Evolutionary conservation across 345 rosid genomes (phyloP), one percentile per base, ranked within the genome.

Genomic region (Gossypium australe): DNA sequence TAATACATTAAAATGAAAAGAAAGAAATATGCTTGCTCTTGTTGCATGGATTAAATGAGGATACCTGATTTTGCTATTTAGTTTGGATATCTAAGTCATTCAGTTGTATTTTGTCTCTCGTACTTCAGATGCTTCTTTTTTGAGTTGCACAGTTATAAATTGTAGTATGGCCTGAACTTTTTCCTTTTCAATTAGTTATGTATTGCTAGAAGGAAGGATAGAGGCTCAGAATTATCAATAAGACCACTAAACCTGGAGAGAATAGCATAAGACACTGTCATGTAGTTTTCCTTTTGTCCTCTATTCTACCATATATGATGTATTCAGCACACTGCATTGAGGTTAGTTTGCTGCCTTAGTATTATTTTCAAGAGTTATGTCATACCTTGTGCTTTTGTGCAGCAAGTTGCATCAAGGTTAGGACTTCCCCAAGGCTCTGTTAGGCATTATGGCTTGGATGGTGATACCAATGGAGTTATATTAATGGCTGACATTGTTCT

Each of bases 401-500:
- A 96, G 99, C 94, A 87, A 80, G 82, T 90, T 80, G 85, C 94
- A 75, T 88, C 93, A 60, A 89, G 82, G 77, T 86, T 96, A 17
- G 97, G 98, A 76, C 88, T 96, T 79, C 57, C 74, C 78, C 81
- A 82, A 69, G 92, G 88, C 80, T 85, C 94, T 80, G 82, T 93
- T 51, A 77, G 82, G 83, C 92, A 88, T 83, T 90, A 88, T 85
- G 94, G 97, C 77, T 74, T 92, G 80, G 81, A 87, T 81, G 86
- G 82, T 69, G 91, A 96, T 81, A 94, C 84, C 71, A 89, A 91
- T 78, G 79, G 84, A 67, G 82, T 90, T 75, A 78, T 96, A 70
- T 72, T 86, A 74, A 88, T 93, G 92, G 89, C 97, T 57, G 98
- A 96, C 82, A 83, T 93, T 84, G 88, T 96, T 81, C 82, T 96